Evolutionary conservation across 495 filamentous ascomycete genomes (phyloP).

Genomic region (Penicillium subrubescens): DNA sequence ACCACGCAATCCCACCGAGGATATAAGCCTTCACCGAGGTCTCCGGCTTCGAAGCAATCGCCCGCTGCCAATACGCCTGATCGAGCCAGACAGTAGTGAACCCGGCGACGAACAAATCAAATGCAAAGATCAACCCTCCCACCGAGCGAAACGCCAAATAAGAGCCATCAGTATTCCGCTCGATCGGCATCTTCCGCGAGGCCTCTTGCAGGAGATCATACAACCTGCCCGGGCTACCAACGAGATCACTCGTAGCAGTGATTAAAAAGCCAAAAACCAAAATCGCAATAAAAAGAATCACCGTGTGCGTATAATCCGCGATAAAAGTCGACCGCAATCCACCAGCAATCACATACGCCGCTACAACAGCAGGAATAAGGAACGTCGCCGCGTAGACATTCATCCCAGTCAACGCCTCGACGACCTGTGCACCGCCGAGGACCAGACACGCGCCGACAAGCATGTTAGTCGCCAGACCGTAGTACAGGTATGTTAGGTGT

Average conservation of each 20-base stretch:
- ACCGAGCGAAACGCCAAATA: conserved; percentile 56
- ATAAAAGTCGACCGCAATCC: conserved; percentile 47
- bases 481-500: conserved; percentile 42
- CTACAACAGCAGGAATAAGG: conserved; percentile 44
- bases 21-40: conserved; percentile 51
- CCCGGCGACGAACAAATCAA: conserved; percentile 36
- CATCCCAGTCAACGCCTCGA: conserved; percentile 48
- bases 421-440: conserved; percentile 43
- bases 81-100: conserved; percentile 47
- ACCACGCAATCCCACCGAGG: conserved; percentile 53
- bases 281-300: conserved; percentile 49
- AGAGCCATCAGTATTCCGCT: conserved; percentile 50
- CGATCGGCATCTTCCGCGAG: conserved; percentile 44
- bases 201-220: conserved; percentile 53
- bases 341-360: conserved; percentile 46
- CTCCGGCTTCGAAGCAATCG: conserved; percentile 49
- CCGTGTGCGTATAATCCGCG: conserved; percentile 48
- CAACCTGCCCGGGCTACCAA: conserved; percentile 47
- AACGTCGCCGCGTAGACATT: conserved; percentile 48
- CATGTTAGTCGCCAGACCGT: conserved; percentile 48
- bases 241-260: conserved; percentile 43
- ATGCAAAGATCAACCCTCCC: conserved; percentile 44
- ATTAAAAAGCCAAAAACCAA: conserved; percentile 53
- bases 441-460: conserved; percentile 44
- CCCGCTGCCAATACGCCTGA: conserved; percentile 52